A percentile compares a stretch with the other conserved stretches of the same genome.
Conservation (phyloP, 345 rosid species). For the Xanthoceras sorbifolium region DNA sequence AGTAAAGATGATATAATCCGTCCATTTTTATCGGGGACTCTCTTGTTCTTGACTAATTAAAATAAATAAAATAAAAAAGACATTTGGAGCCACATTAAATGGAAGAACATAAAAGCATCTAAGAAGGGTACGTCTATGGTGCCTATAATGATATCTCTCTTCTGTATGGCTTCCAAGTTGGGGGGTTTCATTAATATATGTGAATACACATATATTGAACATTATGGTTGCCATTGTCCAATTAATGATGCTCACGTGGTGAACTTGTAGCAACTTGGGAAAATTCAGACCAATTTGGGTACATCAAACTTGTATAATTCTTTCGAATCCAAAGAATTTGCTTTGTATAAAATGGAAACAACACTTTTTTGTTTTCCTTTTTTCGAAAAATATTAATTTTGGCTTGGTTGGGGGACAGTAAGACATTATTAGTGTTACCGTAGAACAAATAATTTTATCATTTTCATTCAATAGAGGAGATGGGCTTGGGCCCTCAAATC, state of each 20-base stretch:
- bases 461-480: too few relatives aligned
- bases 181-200: not conserved
- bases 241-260: constrained; percentile 22
- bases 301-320: constrained; percentile 4
- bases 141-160: not conserved
- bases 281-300: not conserved
- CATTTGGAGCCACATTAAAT: not conserved
- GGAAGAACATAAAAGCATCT: not conserved
- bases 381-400: not conserved
- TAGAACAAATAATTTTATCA: not conserved
- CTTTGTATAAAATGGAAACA: not conserved
- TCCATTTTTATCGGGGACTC: too few relatives aligned
- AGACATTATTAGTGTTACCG: not conserved
- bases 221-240: not conserved
- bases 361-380: not conserved
- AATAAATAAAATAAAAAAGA: too few relatives aligned
- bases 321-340: not conserved
- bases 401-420: not conserved
- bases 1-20: too few relatives aligned
- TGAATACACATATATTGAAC: not conserved
- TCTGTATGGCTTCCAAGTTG: not conserved
- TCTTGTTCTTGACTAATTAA: too few relatives aligned
- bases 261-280: not conserved
- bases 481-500: too few relatives aligned
- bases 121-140: not conserved